Base-by-base conservation (phyloP, 768 basidiomycete species). In the Termitomyces sp. region DNA sequence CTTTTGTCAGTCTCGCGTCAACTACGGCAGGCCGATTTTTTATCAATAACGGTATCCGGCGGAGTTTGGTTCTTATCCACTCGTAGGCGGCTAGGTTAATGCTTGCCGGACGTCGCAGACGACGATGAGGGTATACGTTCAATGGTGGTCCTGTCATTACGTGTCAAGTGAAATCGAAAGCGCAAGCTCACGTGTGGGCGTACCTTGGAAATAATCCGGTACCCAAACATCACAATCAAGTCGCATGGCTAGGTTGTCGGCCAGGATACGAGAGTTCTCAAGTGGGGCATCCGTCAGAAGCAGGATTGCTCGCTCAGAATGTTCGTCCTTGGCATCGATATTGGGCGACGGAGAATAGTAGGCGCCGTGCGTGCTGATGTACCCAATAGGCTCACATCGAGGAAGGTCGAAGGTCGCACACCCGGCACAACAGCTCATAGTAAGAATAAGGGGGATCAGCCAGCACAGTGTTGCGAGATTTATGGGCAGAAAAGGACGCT, bases 211-310 rank as follows among this genome's bases (percentile, higher is more conserved):
- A 50, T 83, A 68, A 69, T 88, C 84, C 9, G 85, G 86, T 18
- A 84, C 74, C 80, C 82, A 87, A 18, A 86, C 84, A 63, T 87
- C 86, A 61, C 84, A 82, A 18, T 73, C 69, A 31, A 86, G 64
- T 18, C 69, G 63, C 57, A 76, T 69, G 8, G 84, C 76, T 24
- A 85, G 66, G 30, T 74, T 70, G 68, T 87, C 85, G 1, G 85
- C 84, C 6, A 86, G 71, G 58, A 88, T 75, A 63, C 82, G 84
- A 61, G 70, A 74, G 62, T 86, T 86, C 37, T 75, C 71, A 6
- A 86, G 69, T 0, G 84, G 85, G 59, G 74, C 76, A 60, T 87
- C 85, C 0, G 81, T 85, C 33, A 85, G 69, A 6, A 85, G 66
- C 20, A 87, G 65, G 18, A 87, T 70, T 6, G 82, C 80, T 22